phyloP scores from a whole-genome alignment of 2,329 filamentous ascomycete species.

The Kalmusia sp. region DNA sequence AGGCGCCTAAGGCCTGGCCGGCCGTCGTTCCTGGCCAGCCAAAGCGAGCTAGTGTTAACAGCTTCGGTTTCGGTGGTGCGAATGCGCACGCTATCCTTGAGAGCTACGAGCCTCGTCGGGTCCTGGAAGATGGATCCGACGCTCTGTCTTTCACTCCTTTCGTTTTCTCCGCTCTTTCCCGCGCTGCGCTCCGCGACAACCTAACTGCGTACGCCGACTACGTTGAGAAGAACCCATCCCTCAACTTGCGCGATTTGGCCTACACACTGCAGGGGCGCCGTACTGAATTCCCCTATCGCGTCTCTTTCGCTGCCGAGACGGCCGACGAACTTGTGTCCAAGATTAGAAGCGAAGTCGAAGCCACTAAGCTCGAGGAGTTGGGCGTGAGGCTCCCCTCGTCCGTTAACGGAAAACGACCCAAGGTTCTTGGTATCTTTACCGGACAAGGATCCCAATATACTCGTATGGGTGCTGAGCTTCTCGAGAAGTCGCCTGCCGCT shows the following conservation, averaged over 20 bases:
- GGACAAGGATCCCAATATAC: conserved; percentile 29
- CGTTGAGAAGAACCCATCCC: neutral
- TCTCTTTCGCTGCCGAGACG: neutral
- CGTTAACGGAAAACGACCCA: neutral
- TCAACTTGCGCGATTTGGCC: conserved; percentile 2
- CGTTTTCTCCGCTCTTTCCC: neutral
- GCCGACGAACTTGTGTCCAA: neutral
- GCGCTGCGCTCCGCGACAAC: neutral
- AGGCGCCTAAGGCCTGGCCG: conserved; percentile 17
- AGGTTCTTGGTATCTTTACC: conserved; percentile 25
- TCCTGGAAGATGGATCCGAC: neutral
- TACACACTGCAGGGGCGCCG: conserved; percentile 5
- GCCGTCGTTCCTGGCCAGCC: neutral
- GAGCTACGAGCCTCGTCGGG: conserved; percentile 3
- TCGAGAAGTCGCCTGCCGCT: too few relatives aligned
- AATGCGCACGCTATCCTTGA: conserved; percentile 36
- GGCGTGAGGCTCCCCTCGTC: too few relatives aligned
- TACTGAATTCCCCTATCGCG: neutral
- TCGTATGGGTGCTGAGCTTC: conserved; percentile 14
- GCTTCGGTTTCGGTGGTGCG: conserved; percentile 33
- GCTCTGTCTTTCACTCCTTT: neutral
- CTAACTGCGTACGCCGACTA: conserved; percentile 2
- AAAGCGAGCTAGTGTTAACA: conserved; percentile 26
- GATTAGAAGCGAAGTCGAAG: neutral
- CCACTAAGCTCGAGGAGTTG: neutral